Base-by-base conservation (phyloP, 2,329 filamentous ascomycete genomes). In the Cytospora piceicola region DNA sequence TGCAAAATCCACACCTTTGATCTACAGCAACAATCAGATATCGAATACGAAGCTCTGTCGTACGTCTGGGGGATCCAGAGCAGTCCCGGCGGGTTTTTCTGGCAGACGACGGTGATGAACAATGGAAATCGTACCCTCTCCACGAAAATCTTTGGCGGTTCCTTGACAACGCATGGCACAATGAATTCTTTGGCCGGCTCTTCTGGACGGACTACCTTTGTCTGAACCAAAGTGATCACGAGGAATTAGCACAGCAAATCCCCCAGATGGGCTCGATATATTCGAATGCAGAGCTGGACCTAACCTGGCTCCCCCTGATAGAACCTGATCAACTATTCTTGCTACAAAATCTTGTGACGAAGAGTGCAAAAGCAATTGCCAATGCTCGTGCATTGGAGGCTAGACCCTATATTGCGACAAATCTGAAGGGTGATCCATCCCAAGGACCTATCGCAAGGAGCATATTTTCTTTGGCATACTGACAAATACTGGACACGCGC, bases 81-180 rank as follows among this genome's bases (percentile, higher is more conserved):
- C 2, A 17, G 7, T 51, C 29, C 9, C 24, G 78, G 6, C 14
- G 12, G 39, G 15, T 63, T 0, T 57, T 51, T 22, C 12, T 63
- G 34, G n/a, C n/a, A 12, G 52, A 36, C 3, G 15, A 29, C 1
- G 7, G 29, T 27, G 3, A 22, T 1, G 5, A 20, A 9, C 8
- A 12, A 14, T 63, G 53, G 53, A n/a, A 22, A 0, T 15, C n/a
- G 1, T 36, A 49, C n/a, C 49, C 29, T 1, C 39, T 63, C 5
- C 60, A 63, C 17, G 60, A 63, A 4, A 57, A 51, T 15, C 53
- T 63, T 0, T 63, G 60, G 60, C 39, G 27, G 0, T 57, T 51
- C 5, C 52, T 63, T n/a, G 22, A 55, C 4, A n/a, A 51, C 5
- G 30, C 29, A 6, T 36, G 53, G 60, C n/a, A 20, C 4, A 2